Percentiles rank a stretch among this genome's conserved stretches.
Evolutionary conservation across 208 protist species (phyloP).

Genomic region (Trypanosoma conorhini): DNA sequence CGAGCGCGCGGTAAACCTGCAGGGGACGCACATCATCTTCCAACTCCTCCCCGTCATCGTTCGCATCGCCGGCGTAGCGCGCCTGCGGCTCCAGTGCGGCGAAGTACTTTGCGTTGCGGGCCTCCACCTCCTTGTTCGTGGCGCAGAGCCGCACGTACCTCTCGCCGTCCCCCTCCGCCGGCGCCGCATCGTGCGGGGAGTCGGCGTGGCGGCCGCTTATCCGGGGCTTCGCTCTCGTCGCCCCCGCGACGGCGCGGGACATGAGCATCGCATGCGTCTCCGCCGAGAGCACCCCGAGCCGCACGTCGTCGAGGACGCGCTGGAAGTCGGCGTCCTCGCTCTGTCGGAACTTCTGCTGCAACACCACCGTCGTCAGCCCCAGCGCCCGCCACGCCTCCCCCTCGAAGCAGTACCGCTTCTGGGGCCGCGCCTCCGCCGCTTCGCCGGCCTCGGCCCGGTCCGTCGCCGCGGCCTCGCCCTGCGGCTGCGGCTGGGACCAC

Average conservation of each 20-base stretch:
- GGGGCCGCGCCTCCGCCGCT: background rate
- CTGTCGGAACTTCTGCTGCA: conserved; percentile 49
- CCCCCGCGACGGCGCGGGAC: conserved; percentile 17
- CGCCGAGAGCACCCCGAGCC: conserved; percentile 39
- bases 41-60: background rate
- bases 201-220: background rate
- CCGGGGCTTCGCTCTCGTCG: background rate
- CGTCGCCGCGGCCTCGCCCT: background rate
- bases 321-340: conserved; percentile 42
- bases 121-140: conserved; percentile 71
- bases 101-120: conserved; percentile 62
- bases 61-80: background rate
- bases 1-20: conserved; percentile 35
- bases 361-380: conserved; percentile 34
- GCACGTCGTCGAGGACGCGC: conserved; percentile 58
- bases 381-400: conserved; percentile 44
- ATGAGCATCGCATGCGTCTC: conserved; percentile 25
- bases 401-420: conserved; percentile 52
- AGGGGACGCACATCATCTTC: conserved; percentile 23
- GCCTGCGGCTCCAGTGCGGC: conserved; percentile 38
- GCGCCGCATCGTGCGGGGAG: background rate
- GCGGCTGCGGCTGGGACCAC: conserved; percentile 5
- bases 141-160: conserved; percentile 58
- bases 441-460: background rate
- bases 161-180: background rate